Evolutionary conservation across 352 stramenopile genomes (phyloP).

Genomic region (Thalassiosira mediterranea): DNA sequence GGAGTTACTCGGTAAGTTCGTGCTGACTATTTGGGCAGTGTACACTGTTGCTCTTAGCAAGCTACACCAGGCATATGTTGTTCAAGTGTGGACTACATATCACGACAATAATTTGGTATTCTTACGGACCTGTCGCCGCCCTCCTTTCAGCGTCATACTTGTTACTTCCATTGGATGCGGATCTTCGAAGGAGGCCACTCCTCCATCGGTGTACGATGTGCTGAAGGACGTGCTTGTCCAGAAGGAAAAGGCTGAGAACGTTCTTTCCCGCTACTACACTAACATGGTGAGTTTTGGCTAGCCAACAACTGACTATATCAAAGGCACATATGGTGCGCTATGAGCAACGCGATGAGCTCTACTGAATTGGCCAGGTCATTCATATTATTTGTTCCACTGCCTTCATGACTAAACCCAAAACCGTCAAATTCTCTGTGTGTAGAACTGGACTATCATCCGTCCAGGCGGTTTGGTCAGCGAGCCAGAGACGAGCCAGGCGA

Average conservation of each 20-base stretch:
- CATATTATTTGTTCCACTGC: too few species aligned
- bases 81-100: too few species aligned
- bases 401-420: too few species aligned
- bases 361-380: too few species aligned
- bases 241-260: constrained; percentile 86
- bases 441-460: constrained; percentile 86
- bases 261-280: constrained; percentile 87
- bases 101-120: not conserved
- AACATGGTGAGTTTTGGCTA: constrained; percentile 64
- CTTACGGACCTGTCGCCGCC: not conserved
- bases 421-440: not conserved
- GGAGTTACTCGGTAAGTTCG: constrained; percentile 67
- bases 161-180: constrained; percentile 85
- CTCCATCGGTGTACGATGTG: constrained; percentile 75
- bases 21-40: too few species aligned
- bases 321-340: too few species aligned
- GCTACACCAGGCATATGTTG: too few species aligned
- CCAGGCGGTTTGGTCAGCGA: constrained; percentile 82
- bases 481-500: constrained; percentile 73
- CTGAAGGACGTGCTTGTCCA: constrained; percentile 80
- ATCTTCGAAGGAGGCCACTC: constrained; percentile 65
- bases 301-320: too few species aligned
- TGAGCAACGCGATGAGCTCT: too few species aligned
- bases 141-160: constrained; percentile 66
- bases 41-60: too few species aligned